phyloP scores from a whole-genome alignment of 768 basidiomycete genomes.

The Phylloporus arenicola region DNA sequence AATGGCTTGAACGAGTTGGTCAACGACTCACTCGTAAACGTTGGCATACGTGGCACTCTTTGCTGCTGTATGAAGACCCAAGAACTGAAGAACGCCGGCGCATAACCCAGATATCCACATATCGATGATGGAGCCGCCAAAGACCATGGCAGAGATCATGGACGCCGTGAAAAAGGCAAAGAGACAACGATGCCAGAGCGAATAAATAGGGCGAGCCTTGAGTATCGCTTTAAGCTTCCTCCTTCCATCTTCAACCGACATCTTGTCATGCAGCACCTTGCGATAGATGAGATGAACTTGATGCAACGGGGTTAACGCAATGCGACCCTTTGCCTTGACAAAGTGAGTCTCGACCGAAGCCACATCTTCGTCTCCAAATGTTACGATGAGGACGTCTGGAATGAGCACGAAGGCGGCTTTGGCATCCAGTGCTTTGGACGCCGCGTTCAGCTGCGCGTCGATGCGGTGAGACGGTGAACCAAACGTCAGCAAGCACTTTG shows the following conservation, averaged over 20 bases:
- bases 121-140: conserved; percentile 76
- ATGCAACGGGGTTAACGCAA: conserved; percentile 79
- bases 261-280: conserved; percentile 78
- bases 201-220: conserved; percentile 61
- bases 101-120: conserved; percentile 76
- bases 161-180: conserved; percentile 75
- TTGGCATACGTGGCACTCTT: conserved; percentile 92
- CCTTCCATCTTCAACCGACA: conserved; percentile 68
- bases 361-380: conserved; percentile 71
- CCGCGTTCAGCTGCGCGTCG: conserved; percentile 80
- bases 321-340: conserved; percentile 72
- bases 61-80: conserved; percentile 76
- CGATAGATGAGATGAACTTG: conserved; percentile 82
- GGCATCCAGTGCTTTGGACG: conserved; percentile 71
- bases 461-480: conserved; percentile 94
- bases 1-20: not conserved
- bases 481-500: conserved; percentile 84
- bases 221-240: conserved; percentile 61
- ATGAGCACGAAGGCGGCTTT: conserved; percentile 83
- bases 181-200: conserved; percentile 58
- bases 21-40: conserved; percentile 82
- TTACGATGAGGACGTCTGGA: conserved; percentile 72
- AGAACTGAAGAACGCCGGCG: conserved; percentile 66
- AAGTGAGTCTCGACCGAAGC: conserved; percentile 78
- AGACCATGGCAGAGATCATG: conserved; percentile 77